phyloP scores from a whole-genome alignment of 352 stramenopile genomes.

The Globisporangium nunn region DNA sequence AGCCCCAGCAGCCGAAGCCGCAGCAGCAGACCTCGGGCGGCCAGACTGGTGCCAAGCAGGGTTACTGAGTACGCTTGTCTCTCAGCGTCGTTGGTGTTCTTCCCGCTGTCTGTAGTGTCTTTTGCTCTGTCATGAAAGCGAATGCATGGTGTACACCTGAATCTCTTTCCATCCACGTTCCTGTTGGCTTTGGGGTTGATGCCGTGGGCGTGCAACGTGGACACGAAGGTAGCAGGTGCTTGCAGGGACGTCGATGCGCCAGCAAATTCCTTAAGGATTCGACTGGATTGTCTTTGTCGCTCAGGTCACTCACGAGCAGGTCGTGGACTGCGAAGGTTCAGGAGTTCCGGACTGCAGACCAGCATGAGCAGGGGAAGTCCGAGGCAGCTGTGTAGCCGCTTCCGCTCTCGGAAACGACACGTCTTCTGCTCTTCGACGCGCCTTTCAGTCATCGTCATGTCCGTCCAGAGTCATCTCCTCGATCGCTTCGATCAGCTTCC shows the following conservation, averaged over 20 bases:
- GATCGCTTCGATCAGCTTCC: conserved; percentile 31
- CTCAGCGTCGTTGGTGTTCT: neutral
- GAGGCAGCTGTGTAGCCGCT: conserved; percentile 6
- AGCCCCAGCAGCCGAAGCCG: no score
- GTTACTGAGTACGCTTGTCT: conserved; percentile 3
- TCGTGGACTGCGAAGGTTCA: conserved; percentile 25
- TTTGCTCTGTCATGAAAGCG: neutral
- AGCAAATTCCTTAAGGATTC: no score
- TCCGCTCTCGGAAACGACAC: neutral
- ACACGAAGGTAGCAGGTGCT: no score
- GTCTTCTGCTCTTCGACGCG: neutral
- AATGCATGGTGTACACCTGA: conserved; percentile 6
- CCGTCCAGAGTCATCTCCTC: conserved; percentile 25
- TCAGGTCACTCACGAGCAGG: conserved; percentile 39
- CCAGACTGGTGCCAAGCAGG: conserved; percentile 4
- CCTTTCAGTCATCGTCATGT: neutral
- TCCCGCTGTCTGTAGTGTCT: neutral
- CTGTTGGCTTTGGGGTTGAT: neutral
- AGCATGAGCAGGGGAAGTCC: neutral
- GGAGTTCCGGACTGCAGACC: conserved; percentile 14
- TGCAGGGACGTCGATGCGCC: no score
- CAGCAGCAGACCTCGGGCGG: conserved; percentile 6
- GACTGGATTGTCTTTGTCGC: neutral
- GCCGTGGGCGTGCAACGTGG: no score
- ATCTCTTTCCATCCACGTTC: neutral